phyloP scores from a whole-genome alignment of 352 stramenopile species.

The Globisporangium viniferum region DNA sequence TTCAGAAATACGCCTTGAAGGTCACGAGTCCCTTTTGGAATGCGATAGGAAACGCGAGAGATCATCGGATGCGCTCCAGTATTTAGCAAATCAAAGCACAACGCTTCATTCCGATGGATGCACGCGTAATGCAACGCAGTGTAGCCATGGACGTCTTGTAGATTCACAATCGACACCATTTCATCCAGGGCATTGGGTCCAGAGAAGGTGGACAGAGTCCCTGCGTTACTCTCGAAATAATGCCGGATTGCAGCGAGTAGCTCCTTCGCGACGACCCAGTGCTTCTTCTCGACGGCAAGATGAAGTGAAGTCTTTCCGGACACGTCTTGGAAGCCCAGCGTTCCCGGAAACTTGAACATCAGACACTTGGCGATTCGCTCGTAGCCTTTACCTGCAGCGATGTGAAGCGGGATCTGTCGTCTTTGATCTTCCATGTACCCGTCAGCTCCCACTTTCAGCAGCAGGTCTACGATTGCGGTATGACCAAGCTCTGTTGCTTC shows the following conservation, averaged over 20 bases:
- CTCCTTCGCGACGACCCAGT: slow-evolving; percentile 26
- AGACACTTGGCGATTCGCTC: slow-evolving; percentile 52
- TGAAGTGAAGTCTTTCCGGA: slow-evolving; percentile 47
- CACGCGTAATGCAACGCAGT: slow-evolving; percentile 59
- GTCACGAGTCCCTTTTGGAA: slow-evolving; percentile 15
- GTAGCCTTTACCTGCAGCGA: slow-evolving; percentile 42
- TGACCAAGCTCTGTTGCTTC: slow-evolving; percentile 62
- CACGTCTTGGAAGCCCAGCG: slow-evolving; percentile 31
- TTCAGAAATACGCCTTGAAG: slow-evolving; percentile 40
- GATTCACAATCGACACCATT: neutral
- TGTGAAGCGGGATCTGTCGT: slow-evolving; percentile 39
- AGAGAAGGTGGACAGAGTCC: slow-evolving; percentile 1
- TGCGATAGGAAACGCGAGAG: slow-evolving; percentile 20
- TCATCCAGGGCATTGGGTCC: neutral
- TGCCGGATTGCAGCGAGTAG: slow-evolving; percentile 26
- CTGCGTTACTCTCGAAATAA: neutral
- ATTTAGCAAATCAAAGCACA: slow-evolving; percentile 32
- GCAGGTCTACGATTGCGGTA: slow-evolving; percentile 47
- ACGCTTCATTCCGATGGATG: slow-evolving; percentile 24
- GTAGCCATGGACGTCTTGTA: slow-evolving; percentile 50
- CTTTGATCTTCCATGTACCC: slow-evolving; percentile 52
- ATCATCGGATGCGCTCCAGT: slow-evolving; percentile 27
- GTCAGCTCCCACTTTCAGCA: slow-evolving; percentile 55
- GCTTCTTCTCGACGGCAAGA: slow-evolving; percentile 36
- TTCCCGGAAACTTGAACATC: slow-evolving; percentile 37